Base-by-base conservation (phyloP, 345 rosid species). In the Brassica nigra region DNA sequence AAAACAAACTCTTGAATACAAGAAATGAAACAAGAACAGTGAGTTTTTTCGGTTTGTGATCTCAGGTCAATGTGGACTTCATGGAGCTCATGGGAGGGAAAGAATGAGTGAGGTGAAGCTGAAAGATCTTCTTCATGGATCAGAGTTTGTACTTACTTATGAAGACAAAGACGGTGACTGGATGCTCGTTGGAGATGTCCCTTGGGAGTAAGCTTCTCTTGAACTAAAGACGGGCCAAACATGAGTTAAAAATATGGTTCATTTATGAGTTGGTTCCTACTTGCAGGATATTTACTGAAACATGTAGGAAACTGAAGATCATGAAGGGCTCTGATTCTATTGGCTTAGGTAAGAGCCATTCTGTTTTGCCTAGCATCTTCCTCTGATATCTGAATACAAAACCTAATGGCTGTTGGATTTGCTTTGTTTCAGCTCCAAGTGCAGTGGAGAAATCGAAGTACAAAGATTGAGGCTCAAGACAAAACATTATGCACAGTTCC, bases 171-270 rank as follows among this genome's bases (percentile, higher is more conserved):
- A 94, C 14, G 87, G 94, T 12, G 98, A 94, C 57, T 94, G 94
- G 97, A 92, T 92, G 97, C 97, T 94, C 3, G 97, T 94, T 15
- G 98, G 98, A 20, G 97, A 94, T 89, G 98, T 94, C n/a, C 98
- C 98, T 2, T 93, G 98, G 98, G 91, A 84, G 98, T 94, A 87
- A 89, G 97, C 79, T 78, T 81, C 71, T 71, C 64, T 65, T 68
- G 2, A 61, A 49, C 71, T 31, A 31, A 58, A 31, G 18, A 30
- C 4, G 42, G 5, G 2, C 15, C 15, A 70, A 36, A 27, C 67
- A 27, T 31, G 5, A 31, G 69, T 61, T 27, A 16, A 5, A 67
- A 39, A 67, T 9, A 54, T 55, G 39, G 57, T 49, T n/a, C 4
- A 9, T 49, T 15, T 33, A 57, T 30, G 34, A 66, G 39, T 39